Percentiles rank a stretch among this genome's conserved stretches.
These are phyloP conservation scores for Lasiodiplodia sp. DNA, from an alignment of 2,329 filamentous ascomycete genomes.

Conservation along the genomic window DNA sequence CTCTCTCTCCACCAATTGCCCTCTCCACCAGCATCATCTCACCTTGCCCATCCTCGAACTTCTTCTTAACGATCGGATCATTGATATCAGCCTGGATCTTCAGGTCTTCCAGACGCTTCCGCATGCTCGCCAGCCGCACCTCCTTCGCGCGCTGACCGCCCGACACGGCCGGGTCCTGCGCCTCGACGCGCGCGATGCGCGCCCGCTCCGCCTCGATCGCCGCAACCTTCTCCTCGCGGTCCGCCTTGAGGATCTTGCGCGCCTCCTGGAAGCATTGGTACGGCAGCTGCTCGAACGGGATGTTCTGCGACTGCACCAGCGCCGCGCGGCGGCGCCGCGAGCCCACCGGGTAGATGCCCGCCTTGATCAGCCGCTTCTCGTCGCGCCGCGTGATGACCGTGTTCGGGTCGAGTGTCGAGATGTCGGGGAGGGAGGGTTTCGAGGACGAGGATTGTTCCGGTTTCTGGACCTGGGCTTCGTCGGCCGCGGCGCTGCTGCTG, in stretches of 20 bases:
- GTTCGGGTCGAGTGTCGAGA: conserved; percentile 64
- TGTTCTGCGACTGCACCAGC: conserved; percentile 63
- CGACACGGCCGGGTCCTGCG: conserved; percentile 62
- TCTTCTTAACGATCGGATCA: conserved; percentile 90
- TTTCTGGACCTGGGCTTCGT: conserved; percentile 51
- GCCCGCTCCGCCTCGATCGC: conserved; percentile 72
- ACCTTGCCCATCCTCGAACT: conserved; percentile 92
- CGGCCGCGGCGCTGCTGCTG: conserved; percentile 51
- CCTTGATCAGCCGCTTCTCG: conserved; percentile 72
- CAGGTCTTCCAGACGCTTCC: conserved; percentile 74
- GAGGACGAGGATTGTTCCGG: conserved; percentile 32
- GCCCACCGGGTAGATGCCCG: conserved; percentile 76
- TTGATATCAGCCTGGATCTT: conserved; percentile 95
- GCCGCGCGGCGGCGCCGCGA: conserved; percentile 78
- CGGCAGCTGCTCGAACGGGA: conserved; percentile 92
- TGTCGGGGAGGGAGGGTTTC: conserved; percentile 31
- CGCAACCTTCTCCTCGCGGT: conserved; percentile 80
- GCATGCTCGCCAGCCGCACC: conserved; percentile 72
- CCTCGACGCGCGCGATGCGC: conserved; percentile 73
- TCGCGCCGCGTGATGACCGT: conserved; percentile 70
- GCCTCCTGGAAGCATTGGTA: conserved; percentile 99
- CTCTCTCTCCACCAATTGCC: neutral
- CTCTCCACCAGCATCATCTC: conserved; percentile 40
- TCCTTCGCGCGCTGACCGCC: conserved; percentile 72
- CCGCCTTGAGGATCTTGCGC: conserved; percentile 78